phyloP scores from a whole-genome alignment of 2,329 filamentous ascomycete genomes.

The Trichoderma sp. region DNA sequence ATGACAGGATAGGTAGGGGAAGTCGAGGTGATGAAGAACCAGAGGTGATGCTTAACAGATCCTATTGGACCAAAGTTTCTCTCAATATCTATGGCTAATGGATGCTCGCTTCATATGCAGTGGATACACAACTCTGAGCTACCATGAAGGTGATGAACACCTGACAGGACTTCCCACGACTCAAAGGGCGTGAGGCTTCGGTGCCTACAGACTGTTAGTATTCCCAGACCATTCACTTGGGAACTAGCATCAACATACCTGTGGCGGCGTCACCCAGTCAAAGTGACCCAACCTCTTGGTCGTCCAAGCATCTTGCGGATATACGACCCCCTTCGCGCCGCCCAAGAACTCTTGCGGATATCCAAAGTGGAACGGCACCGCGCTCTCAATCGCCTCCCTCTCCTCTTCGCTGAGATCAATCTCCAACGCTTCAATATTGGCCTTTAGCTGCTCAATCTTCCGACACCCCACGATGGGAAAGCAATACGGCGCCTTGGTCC shows the following conservation, averaged over 20 bases:
- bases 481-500: conserved; percentile 61
- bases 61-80: not conserved
- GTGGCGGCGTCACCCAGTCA: conserved; percentile 22
- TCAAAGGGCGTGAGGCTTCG: conserved; percentile 19
- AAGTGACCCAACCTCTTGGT: conserved; percentile 22
- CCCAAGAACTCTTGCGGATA: conserved; percentile 37
- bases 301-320: conserved; percentile 15
- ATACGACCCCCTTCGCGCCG: not conserved
- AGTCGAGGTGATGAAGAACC: not conserved
- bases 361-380: conserved; percentile 55
- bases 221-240: not conserved
- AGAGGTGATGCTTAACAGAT: not conserved
- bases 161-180: too few relatives aligned
- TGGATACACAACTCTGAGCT: too few relatives aligned
- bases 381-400: conserved; percentile 57
- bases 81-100: not conserved
- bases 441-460: conserved; percentile 62
- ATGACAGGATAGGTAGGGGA: not conserved
- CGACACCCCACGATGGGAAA: conserved; percentile 64
- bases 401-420: conserved; percentile 57
- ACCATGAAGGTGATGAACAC: too few relatives aligned
- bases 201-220: conserved; percentile 3
- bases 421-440: conserved; percentile 60
- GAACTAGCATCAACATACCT: not conserved
- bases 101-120: not conserved